phyloP scores from a whole-genome alignment of 495 filamentous ascomycete species.

The Umbilicaria muhlenbergii region DNA sequence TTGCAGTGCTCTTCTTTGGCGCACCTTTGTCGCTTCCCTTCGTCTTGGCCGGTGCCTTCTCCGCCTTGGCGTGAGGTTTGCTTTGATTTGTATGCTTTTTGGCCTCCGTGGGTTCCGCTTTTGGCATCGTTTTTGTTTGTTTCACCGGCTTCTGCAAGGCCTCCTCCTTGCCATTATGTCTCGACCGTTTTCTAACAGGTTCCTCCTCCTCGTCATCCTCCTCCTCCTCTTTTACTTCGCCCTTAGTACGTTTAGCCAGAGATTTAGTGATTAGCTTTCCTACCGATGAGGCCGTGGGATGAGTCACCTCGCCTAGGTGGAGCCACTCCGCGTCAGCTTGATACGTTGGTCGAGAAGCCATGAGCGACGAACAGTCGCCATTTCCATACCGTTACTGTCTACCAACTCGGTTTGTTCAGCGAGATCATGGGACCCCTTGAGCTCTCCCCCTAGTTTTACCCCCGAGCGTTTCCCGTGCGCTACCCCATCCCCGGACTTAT shows the following conservation, averaged over 20 bases:
- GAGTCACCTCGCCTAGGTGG: background rate
- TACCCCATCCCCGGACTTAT: too few species aligned
- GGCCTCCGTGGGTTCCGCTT: background rate
- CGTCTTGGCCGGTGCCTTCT: background rate
- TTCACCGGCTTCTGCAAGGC: background rate
- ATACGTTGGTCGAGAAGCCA: too few species aligned
- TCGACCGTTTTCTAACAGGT: conserved; percentile 38
- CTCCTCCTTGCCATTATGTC: conserved; percentile 30
- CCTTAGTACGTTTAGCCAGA: conserved; percentile 5
- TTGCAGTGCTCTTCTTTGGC: background rate
- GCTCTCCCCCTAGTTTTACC: too few species aligned
- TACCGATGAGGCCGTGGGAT: too few species aligned
- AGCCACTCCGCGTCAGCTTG: too few species aligned
- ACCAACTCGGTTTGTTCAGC: too few species aligned
- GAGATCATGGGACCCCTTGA: too few species aligned
- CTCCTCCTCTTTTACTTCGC: conserved; percentile 1
- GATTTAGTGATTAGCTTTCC: background rate
- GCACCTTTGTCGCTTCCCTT: background rate
- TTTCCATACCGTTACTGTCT: too few species aligned
- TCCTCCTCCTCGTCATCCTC: conserved; percentile 26
- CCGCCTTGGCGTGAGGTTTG: background rate
- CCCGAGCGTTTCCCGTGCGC: too few species aligned
- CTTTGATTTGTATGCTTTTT: too few species aligned
- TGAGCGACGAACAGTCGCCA: too few species aligned
- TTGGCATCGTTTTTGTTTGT: background rate